These are phyloP conservation scores for Nemania sp. DNA, from an alignment of 2,329 filamentous ascomycete species.

Conservation along the genomic window DNA sequence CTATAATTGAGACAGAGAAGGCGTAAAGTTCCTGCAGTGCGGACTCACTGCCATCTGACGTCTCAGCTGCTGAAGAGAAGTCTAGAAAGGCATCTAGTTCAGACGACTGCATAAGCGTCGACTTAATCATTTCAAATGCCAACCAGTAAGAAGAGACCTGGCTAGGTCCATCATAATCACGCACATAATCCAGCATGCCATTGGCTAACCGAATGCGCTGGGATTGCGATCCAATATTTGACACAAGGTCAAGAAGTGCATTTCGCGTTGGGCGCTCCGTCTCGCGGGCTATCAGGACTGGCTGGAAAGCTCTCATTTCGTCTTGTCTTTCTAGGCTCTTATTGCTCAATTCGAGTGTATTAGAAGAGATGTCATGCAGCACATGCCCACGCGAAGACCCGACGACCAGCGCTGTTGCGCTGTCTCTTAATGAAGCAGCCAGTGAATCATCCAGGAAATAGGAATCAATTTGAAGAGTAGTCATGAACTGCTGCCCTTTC, in stretches of 20 bases:
- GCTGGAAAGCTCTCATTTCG: slow-evolving; percentile 51
- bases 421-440: slow-evolving; percentile 72
- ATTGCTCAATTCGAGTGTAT: slow-evolving; percentile 36
- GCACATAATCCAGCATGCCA: slow-evolving; percentile 66
- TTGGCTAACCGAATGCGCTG: slow-evolving; percentile 63
- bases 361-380: slow-evolving; percentile 40
- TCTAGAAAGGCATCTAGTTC: slow-evolving; percentile 70
- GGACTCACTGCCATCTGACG: slow-evolving; percentile 48
- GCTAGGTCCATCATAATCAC: slow-evolving; percentile 58
- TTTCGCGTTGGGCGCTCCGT: slow-evolving; percentile 66
- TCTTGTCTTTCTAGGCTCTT: slow-evolving; percentile 35
- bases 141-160: slow-evolving; percentile 80
- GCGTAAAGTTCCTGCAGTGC: slow-evolving; percentile 69
- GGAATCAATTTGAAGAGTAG: slow-evolving; percentile 64
- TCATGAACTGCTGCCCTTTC: slow-evolving; percentile 69
- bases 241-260: slow-evolving; percentile 62
- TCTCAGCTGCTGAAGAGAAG: slow-evolving; percentile 46
- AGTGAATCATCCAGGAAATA: slow-evolving; percentile 69
- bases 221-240: slow-evolving; percentile 58
- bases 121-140: slow-evolving; percentile 70
- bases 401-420: slow-evolving; percentile 56
- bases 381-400: slow-evolving; percentile 39
- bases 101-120: slow-evolving; percentile 53
- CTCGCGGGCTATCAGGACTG: slow-evolving; percentile 65
- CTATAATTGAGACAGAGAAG: slow-evolving; percentile 66